These are phyloP conservation scores for Aspergillus calidoustus DNA, from an alignment of 2,329 filamentous ascomycete species.

Conservation along the genomic window DNA sequence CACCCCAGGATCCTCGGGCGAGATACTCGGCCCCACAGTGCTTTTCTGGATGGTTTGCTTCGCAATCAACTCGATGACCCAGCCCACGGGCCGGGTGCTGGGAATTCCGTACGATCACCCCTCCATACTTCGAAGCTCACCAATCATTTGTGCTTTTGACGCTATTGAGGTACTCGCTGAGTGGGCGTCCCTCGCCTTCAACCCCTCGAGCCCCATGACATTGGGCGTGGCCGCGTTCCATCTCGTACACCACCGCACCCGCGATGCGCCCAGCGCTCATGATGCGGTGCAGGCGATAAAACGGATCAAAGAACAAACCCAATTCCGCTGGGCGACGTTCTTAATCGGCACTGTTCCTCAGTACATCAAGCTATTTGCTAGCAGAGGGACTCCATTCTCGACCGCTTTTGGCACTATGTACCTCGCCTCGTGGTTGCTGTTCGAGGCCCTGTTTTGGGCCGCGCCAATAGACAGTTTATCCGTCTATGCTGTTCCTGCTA, in stretches of 20 bases:
- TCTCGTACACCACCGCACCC: background rate
- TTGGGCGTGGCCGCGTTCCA: background rate
- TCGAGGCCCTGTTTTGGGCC: background rate
- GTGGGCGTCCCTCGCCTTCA: background rate
- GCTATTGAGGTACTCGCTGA: background rate
- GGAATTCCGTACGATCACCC: background rate
- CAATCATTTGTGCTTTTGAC: background rate
- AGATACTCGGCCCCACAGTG: background rate
- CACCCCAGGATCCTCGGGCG: background rate
- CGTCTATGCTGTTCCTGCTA: too few relatives aligned
- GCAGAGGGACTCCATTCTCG: background rate
- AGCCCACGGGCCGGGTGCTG: background rate
- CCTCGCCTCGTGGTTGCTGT: background rate
- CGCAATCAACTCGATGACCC: background rate
- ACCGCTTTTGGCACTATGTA: background rate
- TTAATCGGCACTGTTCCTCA: background rate
- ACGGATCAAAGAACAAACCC: background rate
- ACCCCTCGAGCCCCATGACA: background rate
- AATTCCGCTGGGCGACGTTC: background rate
- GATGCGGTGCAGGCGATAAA: background rate
- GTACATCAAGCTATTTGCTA: background rate
- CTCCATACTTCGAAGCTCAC: background rate
- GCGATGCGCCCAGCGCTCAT: background rate
- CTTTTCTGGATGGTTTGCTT: conserved; percentile 6
- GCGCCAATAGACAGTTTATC: too few relatives aligned